phyloP scores from a whole-genome alignment of 352 stramenopile species.

The Salisapilia sapeloensis region DNA sequence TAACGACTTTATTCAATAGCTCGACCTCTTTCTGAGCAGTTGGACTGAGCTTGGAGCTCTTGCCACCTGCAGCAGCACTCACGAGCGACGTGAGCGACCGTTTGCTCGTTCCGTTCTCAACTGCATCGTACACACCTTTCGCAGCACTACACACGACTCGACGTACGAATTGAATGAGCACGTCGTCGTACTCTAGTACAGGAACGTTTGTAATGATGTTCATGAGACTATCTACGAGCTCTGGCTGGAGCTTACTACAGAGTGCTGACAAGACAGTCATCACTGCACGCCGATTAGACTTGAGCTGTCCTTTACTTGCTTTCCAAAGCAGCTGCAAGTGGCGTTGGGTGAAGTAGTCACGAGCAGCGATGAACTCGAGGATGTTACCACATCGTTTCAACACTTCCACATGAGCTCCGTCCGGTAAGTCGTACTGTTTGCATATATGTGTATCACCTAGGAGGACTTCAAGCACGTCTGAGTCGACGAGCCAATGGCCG shows the following conservation, averaged over 20 bases:
- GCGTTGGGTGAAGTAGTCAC: slow-evolving; percentile 34
- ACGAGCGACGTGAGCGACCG: slow-evolving; percentile 46
- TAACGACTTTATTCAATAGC: slow-evolving; percentile 55
- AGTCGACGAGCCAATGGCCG: slow-evolving; percentile 62
- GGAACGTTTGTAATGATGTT: slow-evolving; percentile 58
- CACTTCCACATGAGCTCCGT: slow-evolving; percentile 67
- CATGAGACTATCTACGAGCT: slow-evolving; percentile 63
- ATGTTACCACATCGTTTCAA: slow-evolving; percentile 58
- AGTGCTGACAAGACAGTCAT: slow-evolving; percentile 60
- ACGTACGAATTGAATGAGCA: slow-evolving; percentile 63
- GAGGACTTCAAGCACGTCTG: slow-evolving; percentile 68
- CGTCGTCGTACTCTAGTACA: slow-evolving; percentile 51
- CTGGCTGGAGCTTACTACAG: slow-evolving; percentile 39
- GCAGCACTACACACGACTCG: slow-evolving; percentile 54
- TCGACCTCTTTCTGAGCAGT: slow-evolving; percentile 53
- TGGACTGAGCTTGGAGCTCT: slow-evolving; percentile 14
- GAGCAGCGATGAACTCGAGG: slow-evolving; percentile 42
- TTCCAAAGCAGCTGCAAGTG: slow-evolving; percentile 68
- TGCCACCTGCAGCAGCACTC: slow-evolving; percentile 28
- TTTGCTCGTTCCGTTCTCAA: slow-evolving; percentile 60
- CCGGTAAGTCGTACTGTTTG: slow-evolving; percentile 47
- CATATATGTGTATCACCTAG: slow-evolving; percentile 51
- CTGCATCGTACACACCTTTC: slow-evolving; percentile 50
- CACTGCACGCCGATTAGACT: slow-evolving; percentile 44
- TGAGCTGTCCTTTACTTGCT: slow-evolving; percentile 42